Percentiles rank a stretch among this genome's conserved stretches.
Conservation (phyloP, 352 stramenopile genomes). For the Blastocystis sp. region DNA sequence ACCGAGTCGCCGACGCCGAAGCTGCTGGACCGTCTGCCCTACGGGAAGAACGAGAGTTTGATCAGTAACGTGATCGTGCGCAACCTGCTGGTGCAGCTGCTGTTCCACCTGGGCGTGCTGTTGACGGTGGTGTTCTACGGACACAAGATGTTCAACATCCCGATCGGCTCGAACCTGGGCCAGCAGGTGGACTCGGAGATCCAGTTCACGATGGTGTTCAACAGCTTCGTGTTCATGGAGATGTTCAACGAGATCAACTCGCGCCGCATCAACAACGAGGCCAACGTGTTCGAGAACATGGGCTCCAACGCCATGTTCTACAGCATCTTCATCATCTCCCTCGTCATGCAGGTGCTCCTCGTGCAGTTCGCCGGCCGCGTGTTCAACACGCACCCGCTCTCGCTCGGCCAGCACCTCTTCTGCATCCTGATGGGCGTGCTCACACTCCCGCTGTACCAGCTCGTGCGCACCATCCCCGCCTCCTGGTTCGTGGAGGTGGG, state of each 20-base stretch:
- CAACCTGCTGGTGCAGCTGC: conserved; percentile 86
- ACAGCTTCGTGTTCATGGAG: conserved; percentile 91
- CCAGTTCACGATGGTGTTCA: conserved; percentile 93
- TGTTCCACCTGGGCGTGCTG: conserved; percentile 84
- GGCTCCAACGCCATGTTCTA: conserved; percentile 86
- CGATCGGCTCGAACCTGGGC: conserved; percentile 23
- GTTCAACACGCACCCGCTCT: conserved; percentile 75
- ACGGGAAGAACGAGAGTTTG: conserved; percentile 82
- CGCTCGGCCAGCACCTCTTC: conserved; percentile 75
- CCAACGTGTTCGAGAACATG: conserved; percentile 88
- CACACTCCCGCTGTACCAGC: conserved; percentile 27
- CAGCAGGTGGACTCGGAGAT: conserved; percentile 74
- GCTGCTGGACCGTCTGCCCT: conserved; percentile 84
- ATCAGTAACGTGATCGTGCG: conserved; percentile 87
- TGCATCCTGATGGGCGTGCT: conserved; percentile 75
- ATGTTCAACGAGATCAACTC: conserved; percentile 87
- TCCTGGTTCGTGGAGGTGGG: conserved; percentile 18
- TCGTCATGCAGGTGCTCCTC: conserved; percentile 86
- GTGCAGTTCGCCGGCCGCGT: conserved; percentile 85
- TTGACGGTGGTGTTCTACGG: conserved; percentile 78
- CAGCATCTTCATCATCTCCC: conserved; percentile 82
- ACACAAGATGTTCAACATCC: conserved; percentile 13
- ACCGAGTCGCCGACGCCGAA: conserved; percentile 84
- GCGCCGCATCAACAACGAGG: conserved; percentile 84
- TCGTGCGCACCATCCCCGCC: neutral